These are phyloP conservation scores for Globisporangium middletonii DNA, from an alignment of 352 stramenopile genomes.

Conservation along the genomic window DNA sequence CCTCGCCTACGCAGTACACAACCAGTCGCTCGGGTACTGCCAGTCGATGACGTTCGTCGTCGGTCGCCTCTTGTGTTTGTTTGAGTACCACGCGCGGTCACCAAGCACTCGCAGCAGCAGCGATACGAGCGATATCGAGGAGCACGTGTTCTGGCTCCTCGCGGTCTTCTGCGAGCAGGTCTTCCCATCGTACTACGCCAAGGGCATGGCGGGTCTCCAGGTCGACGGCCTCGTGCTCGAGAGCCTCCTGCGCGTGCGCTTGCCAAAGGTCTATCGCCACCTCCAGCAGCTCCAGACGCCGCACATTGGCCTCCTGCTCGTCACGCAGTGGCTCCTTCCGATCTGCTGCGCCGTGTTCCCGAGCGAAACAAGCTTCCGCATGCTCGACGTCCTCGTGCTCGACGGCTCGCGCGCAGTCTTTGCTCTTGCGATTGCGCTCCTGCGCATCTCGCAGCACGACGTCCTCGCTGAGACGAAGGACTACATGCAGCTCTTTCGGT, in stretches of 20 bases:
- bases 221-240: constrained; percentile 54
- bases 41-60: constrained; percentile 90
- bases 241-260: constrained; percentile 28
- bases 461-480: constrained; percentile 48
- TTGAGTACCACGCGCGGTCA: constrained; percentile 10
- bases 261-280: constrained; percentile 53
- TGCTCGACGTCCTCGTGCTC: constrained; percentile 56
- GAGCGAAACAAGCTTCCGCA: constrained; percentile 51
- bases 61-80: constrained; percentile 63
- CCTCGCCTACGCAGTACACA: constrained; percentile 73
- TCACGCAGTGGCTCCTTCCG: constrained; percentile 62
- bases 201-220: constrained; percentile 59
- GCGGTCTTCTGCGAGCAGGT: constrained; percentile 45
- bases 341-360: constrained; percentile 63
- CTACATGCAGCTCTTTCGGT: constrained; percentile 61
- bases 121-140: constrained; percentile 19
- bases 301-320: constrained; percentile 51
- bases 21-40: constrained; percentile 78
- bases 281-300: constrained; percentile 47
- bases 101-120: not conserved
- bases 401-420: constrained; percentile 51
- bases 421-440: constrained; percentile 40
- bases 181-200: constrained; percentile 55
- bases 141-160: constrained; percentile 60
- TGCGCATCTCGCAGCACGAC: constrained; percentile 50